A percentile compares a stretch with the other conserved stretches of the same genome.
Conservation (phyloP, 1,139 yeast genomes). For the Arxiozyma bovina region DNA sequence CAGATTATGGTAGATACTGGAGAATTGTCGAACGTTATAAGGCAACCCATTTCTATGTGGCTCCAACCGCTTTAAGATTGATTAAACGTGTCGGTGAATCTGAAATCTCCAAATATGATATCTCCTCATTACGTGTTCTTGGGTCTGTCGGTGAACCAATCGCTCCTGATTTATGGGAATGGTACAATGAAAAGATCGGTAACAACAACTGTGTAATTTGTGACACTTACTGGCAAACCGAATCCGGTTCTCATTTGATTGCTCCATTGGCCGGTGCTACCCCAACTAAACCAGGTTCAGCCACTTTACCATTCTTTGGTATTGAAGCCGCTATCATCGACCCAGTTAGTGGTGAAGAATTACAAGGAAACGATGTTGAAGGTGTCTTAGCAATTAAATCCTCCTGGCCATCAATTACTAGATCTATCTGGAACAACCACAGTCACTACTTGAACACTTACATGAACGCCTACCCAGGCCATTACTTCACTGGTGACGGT, state of each 20-base stretch:
- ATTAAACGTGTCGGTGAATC: conserved; percentile 89
- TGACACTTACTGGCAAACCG: conserved; percentile 99
- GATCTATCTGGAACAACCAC: conserved; percentile 91
- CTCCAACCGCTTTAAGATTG: conserved; percentile 94
- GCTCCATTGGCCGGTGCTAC: conserved; percentile 92
- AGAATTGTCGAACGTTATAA: conserved; percentile 85
- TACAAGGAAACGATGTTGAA: conserved; percentile 84
- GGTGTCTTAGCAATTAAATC: conserved; percentile 87
- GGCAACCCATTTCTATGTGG: conserved; percentile 95
- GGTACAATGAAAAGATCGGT: conserved; percentile 93
- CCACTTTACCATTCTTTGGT: conserved; percentile 94
- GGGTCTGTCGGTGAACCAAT: conserved; percentile 99
- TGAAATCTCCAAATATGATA: conserved; percentile 77
- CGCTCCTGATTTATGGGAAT: conserved; percentile 96
- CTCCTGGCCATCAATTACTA: conserved; percentile 98
- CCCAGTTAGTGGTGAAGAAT: conserved; percentile 79
- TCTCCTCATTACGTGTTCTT: conserved; percentile 82
- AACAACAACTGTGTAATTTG: conserved; percentile 75
- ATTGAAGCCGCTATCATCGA: conserved; percentile 83
- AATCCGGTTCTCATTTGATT: conserved; percentile 91
- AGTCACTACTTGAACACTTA: conserved; percentile 86
- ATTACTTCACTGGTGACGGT: conserved; percentile 97
- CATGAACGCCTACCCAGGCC: conserved; percentile 91
- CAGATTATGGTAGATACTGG: conserved; percentile 95
- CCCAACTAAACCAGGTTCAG: conserved; percentile 96